Percentiles rank a stretch among this genome's conserved stretches.
These are phyloP conservation scores for Astrothelium subdiscretum DNA, from an alignment of 495 filamentous ascomycete genomes.

Conservation along the genomic window DNA sequence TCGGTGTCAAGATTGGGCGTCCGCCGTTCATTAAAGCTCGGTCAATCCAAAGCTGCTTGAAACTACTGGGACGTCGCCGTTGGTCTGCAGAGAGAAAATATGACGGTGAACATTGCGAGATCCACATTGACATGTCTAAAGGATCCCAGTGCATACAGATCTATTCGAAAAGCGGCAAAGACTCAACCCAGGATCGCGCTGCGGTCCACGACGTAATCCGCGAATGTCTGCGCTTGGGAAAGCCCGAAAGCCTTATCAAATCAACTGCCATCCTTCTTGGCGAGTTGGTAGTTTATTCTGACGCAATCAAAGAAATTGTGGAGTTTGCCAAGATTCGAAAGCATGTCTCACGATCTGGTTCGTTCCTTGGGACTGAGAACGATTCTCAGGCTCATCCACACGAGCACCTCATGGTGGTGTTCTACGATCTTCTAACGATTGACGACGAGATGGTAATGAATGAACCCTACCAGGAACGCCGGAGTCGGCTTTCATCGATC, in stretches of 20 bases:
- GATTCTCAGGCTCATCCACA: slow-evolving; percentile 61
- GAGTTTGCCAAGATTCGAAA: slow-evolving; percentile 73
- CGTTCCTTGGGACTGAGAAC: slow-evolving; percentile 50
- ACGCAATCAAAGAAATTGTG: slow-evolving; percentile 46
- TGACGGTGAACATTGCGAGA: slow-evolving; percentile 81
- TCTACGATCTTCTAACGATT: slow-evolving; percentile 65
- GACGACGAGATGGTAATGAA: slow-evolving; percentile 56
- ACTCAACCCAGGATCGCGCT: slow-evolving; percentile 61
- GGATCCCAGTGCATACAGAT: slow-evolving; percentile 50
- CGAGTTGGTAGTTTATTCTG: slow-evolving; percentile 67
- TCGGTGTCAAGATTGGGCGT: slow-evolving; percentile 66
- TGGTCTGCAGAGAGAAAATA: slow-evolving; percentile 76
- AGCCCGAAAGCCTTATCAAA: slow-evolving; percentile 43
- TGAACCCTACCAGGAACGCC: slow-evolving; percentile 47
- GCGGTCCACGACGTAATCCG: slow-evolving; percentile 44
- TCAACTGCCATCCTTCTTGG: slow-evolving; percentile 67
- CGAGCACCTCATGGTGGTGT: slow-evolving; percentile 75
- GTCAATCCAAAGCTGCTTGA: slow-evolving; percentile 60
- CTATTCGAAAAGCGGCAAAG: slow-evolving; percentile 85
- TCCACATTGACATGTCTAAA: slow-evolving; percentile 63
- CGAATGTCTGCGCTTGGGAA: slow-evolving; percentile 46
- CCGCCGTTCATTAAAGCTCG: slow-evolving; percentile 63
- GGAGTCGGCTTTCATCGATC: slow-evolving; percentile 45
- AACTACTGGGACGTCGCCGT: slow-evolving; percentile 43
- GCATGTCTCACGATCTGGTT: slow-evolving; percentile 63